These are phyloP conservation scores for Scutellaria galericulata DNA, from an alignment of 257 asterid species.

Conservation along the genomic window DNA sequence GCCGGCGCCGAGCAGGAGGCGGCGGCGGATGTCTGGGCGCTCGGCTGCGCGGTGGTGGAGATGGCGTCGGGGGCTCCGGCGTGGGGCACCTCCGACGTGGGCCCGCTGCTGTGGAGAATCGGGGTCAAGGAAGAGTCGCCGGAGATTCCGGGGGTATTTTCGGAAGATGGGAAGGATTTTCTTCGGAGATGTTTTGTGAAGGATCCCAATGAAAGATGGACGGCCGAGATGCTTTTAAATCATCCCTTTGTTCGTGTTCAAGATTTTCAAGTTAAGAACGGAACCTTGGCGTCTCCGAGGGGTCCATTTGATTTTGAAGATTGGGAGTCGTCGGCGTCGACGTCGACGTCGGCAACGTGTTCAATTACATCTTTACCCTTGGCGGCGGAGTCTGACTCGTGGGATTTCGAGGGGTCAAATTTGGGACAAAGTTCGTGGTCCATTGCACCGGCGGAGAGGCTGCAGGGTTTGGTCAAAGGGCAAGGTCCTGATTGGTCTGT, in stretches of 20 bases:
- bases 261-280: constrained; percentile 6
- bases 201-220: constrained; percentile 74
- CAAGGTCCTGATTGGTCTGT: constrained; percentile 54
- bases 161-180: constrained; percentile 75
- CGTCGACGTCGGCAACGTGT: neutral
- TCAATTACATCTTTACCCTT: constrained; percentile 55
- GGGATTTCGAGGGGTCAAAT: constrained; percentile 32
- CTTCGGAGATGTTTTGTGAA: constrained; percentile 58
- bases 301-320: constrained; percentile 77
- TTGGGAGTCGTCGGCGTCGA: constrained; percentile 51
- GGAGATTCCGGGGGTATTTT: constrained; percentile 55
- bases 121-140: constrained; percentile 70
- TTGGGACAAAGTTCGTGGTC: constrained; percentile 16
- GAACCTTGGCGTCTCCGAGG: constrained; percentile 56
- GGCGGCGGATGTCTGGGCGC: constrained; percentile 86
- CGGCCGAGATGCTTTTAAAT: constrained; percentile 88
- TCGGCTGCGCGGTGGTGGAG: constrained; percentile 81
- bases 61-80: constrained; percentile 67
- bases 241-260: constrained; percentile 64
- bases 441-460: constrained; percentile 52
- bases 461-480: constrained; percentile 40
- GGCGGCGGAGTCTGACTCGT: constrained; percentile 29
- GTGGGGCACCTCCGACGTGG: constrained; percentile 56
- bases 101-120: constrained; percentile 64
- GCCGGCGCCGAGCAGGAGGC: constrained; percentile 61